Percentiles rank a stretch among this genome's conserved stretches.
Conservation (phyloP, 352 stramenopile genomes). For the Globisporangium sylvaticum region DNA sequence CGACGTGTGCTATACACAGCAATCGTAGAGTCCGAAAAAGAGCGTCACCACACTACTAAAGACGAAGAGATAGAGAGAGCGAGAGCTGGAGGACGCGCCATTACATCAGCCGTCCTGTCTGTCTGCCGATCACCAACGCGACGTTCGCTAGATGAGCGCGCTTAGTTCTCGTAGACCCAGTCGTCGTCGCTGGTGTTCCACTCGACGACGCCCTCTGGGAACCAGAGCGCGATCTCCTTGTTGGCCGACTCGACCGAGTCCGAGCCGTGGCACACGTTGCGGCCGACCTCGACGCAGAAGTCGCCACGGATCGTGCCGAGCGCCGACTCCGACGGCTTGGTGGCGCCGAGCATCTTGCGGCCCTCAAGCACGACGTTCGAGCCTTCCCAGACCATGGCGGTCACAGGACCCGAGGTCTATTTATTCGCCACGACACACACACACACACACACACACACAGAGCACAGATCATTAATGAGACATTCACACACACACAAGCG, state of each 20-base stretch:
- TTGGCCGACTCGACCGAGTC: conserved; percentile 97
- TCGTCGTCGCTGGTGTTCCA: conserved; percentile 88
- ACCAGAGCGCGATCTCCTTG: conserved; percentile 98
- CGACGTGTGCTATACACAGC: neutral
- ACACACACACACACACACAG: neutral
- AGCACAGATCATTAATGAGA: neutral
- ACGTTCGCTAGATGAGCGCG: neutral
- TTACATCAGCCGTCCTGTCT: neutral
- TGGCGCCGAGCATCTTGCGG: conserved; percentile 96
- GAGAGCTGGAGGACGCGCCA: neutral
- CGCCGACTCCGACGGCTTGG: conserved; percentile 93
- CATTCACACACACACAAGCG: neutral
- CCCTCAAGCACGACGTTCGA: conserved; percentile 90
- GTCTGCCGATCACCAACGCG: neutral
- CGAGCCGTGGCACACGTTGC: conserved; percentile 97
- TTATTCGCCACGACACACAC: neutral
- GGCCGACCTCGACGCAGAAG: conserved; percentile 92
- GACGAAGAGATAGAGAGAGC: conserved; percentile 1
- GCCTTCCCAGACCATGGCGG: conserved; percentile 95
- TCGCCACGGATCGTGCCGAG: conserved; percentile 97
- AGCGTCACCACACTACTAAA: neutral
- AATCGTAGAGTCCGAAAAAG: neutral
- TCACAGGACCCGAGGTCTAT: conserved; percentile 85
- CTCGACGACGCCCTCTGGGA: conserved; percentile 55
- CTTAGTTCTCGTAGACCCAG: conserved; percentile 97